Conservation (phyloP, 352 stramenopile species). For the Globisporangium echinulatum region DNA sequence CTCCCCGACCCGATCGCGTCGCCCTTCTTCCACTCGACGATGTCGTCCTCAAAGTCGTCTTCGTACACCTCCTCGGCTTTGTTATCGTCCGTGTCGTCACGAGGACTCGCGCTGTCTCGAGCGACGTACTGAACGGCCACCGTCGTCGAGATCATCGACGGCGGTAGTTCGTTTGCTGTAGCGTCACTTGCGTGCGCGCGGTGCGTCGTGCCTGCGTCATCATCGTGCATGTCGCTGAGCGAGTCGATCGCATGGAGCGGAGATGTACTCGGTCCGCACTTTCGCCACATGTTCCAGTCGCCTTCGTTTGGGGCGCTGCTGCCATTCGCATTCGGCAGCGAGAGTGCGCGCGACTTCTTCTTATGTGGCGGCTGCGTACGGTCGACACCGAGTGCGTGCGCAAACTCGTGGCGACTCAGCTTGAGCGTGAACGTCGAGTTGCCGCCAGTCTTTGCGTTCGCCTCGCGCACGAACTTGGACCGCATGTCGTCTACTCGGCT, state of each 20-base stretch:
- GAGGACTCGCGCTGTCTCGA: neutral
- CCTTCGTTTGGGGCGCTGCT: neutral
- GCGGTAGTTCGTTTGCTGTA: too few species aligned
- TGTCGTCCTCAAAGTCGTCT: conserved; percentile 37
- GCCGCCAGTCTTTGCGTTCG: neutral
- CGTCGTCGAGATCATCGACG: too few species aligned
- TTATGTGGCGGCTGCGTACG: neutral
- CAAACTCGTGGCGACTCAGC: conserved; percentile 10
- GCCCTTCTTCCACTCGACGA: conserved; percentile 51
- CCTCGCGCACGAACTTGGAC: conserved; percentile 3
- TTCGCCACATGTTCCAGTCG: conserved; percentile 1
- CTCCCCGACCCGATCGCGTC: conserved; percentile 53
- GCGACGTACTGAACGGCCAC: neutral
- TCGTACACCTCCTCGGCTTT: conserved; percentile 25
- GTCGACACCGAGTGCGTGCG: neutral
- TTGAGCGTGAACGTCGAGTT: conserved; percentile 15
- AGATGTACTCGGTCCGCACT: neutral
- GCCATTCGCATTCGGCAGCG: conserved; percentile 7
- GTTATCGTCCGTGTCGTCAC: neutral
- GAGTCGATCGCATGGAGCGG: conserved; percentile 4
- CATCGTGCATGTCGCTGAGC: conserved; percentile 7
- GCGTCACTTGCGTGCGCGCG: neutral
- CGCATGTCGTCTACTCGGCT: conserved; percentile 21
- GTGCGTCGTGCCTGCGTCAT: neutral
- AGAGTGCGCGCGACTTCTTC: conserved; percentile 10